phyloP scores from a whole-genome alignment of 192 early-diverging fungal species.

The Entomortierella beljakovae region DNA sequence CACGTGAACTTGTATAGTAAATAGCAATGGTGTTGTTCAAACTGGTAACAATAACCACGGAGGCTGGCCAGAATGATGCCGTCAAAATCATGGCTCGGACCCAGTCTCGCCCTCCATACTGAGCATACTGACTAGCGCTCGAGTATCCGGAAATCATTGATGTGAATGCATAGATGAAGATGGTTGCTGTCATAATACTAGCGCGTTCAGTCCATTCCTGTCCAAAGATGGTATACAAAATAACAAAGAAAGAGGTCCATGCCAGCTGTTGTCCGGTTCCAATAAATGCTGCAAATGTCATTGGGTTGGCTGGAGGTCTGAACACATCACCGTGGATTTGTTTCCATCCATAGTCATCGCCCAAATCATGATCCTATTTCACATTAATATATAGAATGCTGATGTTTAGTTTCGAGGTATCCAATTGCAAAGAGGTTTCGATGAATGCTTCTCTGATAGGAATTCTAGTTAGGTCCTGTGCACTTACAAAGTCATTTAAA shows the following conservation, averaged over 20 bases:
- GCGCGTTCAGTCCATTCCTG: slow-evolving; percentile 74
- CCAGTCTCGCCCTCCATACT: slow-evolving; percentile 79
- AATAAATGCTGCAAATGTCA: slow-evolving; percentile 73
- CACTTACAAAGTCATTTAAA: slow-evolving; percentile 72
- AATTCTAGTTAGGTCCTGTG: too few relatives aligned
- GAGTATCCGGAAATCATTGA: slow-evolving; percentile 77
- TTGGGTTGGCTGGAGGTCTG: slow-evolving; percentile 72
- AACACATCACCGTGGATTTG: slow-evolving; percentile 91
- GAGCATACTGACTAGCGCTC: slow-evolving; percentile 72
- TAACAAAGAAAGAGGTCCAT: slow-evolving; percentile 61
- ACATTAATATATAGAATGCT: background rate
- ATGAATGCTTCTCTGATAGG: too few relatives aligned
- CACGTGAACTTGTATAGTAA: slow-evolving; percentile 76
- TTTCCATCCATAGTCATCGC: slow-evolving; percentile 92
- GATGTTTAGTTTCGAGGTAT: too few relatives aligned
- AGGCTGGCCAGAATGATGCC: slow-evolving; percentile 75
- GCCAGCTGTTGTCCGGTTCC: slow-evolving; percentile 76
- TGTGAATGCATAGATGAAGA: slow-evolving; percentile 84
- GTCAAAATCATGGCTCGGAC: slow-evolving; percentile 73
- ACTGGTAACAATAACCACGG: slow-evolving; percentile 62
- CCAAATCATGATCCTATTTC: slow-evolving; percentile 73
- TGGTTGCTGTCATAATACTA: slow-evolving; percentile 78
- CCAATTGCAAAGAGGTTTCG: too few relatives aligned
- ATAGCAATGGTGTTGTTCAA: slow-evolving; percentile 80
- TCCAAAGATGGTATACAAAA: slow-evolving; percentile 68